These are phyloP conservation scores for Euphrasia arctica DNA, from an alignment of 305 asterid genomes.

Conservation along the genomic window DNA sequence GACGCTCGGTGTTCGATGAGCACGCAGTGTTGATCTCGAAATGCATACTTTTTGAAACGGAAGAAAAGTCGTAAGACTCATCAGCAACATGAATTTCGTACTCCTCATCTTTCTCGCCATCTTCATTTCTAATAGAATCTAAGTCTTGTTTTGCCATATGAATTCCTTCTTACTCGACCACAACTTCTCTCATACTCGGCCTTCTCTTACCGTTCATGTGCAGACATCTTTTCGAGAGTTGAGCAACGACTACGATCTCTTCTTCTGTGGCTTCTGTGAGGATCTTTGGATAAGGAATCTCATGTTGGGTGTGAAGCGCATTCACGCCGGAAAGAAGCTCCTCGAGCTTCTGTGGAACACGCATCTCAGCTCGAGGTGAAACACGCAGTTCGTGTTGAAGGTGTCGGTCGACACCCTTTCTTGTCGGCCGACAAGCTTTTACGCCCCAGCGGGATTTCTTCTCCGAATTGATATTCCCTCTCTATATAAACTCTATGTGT, in stretches of 20 bases:
- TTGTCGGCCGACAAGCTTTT: too few relatives aligned
- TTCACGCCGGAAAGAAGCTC: too few relatives aligned
- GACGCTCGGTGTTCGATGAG: not conserved
- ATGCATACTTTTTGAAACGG: not conserved
- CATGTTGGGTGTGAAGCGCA: too few relatives aligned
- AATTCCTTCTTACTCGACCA: slow-evolving; percentile 27
- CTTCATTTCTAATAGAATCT: not conserved
- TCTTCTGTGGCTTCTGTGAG: slow-evolving; percentile 26
- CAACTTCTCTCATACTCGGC: slow-evolving; percentile 42
- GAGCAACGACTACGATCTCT: slow-evolving; percentile 28
- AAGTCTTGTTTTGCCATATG: slow-evolving; percentile 15
- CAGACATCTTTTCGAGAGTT: slow-evolving; percentile 34
- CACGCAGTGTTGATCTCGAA: not conserved
- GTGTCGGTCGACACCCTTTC: too few relatives aligned
- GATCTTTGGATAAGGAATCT: slow-evolving; percentile 29
- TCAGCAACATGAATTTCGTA: not conserved
- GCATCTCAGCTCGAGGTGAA: too few relatives aligned
- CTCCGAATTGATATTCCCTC: too few relatives aligned
- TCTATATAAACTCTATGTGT: too few relatives aligned
- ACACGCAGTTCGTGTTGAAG: too few relatives aligned
- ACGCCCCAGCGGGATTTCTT: too few relatives aligned
- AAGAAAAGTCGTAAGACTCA: not conserved
- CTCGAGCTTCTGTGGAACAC: too few relatives aligned
- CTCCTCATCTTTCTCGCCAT: not conserved
- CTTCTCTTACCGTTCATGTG: slow-evolving; percentile 28